Conservation (phyloP, 1,284 basidiomycete genomes). For the Ustilago sp. region DNA sequence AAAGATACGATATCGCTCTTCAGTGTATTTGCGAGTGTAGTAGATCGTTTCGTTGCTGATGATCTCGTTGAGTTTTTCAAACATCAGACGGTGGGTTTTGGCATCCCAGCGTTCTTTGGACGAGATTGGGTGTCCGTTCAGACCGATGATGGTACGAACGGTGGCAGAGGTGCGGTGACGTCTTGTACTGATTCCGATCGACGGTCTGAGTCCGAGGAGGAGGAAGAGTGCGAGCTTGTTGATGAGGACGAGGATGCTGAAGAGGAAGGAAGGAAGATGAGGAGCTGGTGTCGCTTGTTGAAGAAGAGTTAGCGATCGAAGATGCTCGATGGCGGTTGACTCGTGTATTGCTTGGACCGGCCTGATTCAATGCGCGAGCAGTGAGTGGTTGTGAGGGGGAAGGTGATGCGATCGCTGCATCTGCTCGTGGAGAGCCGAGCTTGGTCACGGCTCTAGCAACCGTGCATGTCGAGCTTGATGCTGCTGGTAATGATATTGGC, state of each 20-base stretch:
- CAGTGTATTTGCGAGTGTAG: slow-evolving; percentile 39
- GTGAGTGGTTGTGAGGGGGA: neutral
- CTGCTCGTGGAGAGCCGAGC: neutral
- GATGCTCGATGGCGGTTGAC: slow-evolving; percentile 13
- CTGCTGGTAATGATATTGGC: neutral
- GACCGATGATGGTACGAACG: slow-evolving; percentile 30
- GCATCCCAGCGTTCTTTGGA: slow-evolving; percentile 47
- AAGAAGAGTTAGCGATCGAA: slow-evolving; percentile 13
- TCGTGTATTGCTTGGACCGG: neutral
- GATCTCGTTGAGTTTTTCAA: slow-evolving; percentile 52
- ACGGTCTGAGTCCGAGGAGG: slow-evolving; percentile 17
- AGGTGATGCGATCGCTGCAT: neutral
- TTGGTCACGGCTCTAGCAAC: neutral
- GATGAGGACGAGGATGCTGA: slow-evolving; percentile 5
- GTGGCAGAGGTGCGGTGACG: slow-evolving; percentile 34
- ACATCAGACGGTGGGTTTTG: slow-evolving; percentile 45
- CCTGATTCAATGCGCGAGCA: neutral
- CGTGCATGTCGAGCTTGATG: slow-evolving; percentile 3
- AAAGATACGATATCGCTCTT: slow-evolving; percentile 44
- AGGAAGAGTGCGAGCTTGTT: slow-evolving; percentile 7
- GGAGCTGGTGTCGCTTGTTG: slow-evolving; percentile 19
- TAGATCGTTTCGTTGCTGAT: slow-evolving; percentile 34
- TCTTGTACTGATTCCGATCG: slow-evolving; percentile 40
- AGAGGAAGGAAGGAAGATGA: slow-evolving; percentile 6
- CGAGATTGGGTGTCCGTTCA: slow-evolving; percentile 33